Evolutionary conservation across 2,329 filamentous ascomycete species (phyloP), one percentile per base, ranked within the genome.

Genomic region (Thielaviopsis cerberus): DNA sequence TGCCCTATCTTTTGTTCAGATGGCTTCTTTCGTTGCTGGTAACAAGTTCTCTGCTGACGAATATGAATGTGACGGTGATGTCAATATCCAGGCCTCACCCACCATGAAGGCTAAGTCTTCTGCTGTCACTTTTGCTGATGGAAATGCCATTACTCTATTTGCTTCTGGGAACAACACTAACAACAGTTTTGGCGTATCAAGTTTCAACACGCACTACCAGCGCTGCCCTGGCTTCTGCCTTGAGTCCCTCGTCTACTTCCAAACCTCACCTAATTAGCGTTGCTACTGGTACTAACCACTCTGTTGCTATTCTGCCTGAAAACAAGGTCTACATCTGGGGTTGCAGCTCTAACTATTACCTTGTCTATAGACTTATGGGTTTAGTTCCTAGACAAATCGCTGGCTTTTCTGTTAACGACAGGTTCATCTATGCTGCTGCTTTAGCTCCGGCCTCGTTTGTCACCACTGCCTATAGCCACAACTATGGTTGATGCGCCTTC

Each of bases 241-340:
- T 58, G 66, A 70, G n/a, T 64, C 66, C 7, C 66, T 69, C 64
- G 79, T 80, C 59, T 81, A 83, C 7, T 75, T 88, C 26, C 86
- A 85, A 34, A 77, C 37, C 17, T 20, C 15, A 45, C 15, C 37
- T 89, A 27, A 82, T 88, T 8, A 78, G 83, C 66, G 68, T 89
- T 55, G 81, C 82, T 55, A 78, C 81, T 57, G 86, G 86, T 56
- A 85, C 85, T 58, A 88, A 89, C 85, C 86, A 90, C 70, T 79
- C 76, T 54, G 73, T 85, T 61, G 85, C 82, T 1, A 71, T 90
- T 54, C 89, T 86, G 50, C 75, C 80, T 63, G 81, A 89, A 68
- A 86, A 87, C 72, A 81, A 80, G 69, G 83, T 90, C 63, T 72
- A 87, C 50, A 88, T 84, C 20, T 91, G 86, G 86, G 86, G 86